Conservation (phyloP, 768 basidiomycete genomes). For the Hypholoma sublateritium region DNA sequence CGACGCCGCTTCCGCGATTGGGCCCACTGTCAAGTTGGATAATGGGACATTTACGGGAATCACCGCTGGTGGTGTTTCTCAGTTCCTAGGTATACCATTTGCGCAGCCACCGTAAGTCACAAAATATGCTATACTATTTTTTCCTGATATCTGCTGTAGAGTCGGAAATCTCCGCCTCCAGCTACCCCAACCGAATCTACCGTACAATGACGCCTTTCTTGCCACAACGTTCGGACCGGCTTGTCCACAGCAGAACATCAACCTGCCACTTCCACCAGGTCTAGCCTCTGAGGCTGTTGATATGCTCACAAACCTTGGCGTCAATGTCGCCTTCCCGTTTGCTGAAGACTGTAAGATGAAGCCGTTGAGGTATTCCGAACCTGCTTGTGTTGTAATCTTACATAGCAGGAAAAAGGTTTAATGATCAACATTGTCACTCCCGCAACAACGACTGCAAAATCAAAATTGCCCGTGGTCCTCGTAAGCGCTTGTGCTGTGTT, state of each 20-base stretch:
- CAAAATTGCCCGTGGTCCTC: constrained; percentile 50
- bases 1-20: constrained; percentile 9
- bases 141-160: constrained; percentile 13
- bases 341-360: constrained; percentile 43
- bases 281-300: constrained; percentile 31
- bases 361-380: background rate
- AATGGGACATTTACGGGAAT: constrained; percentile 41
- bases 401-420: constrained; percentile 34
- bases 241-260: constrained; percentile 43
- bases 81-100: constrained; percentile 53
- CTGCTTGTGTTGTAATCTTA: background rate
- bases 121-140: background rate
- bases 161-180: constrained; percentile 37
- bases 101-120: constrained; percentile 41
- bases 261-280: constrained; percentile 31
- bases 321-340: constrained; percentile 25
- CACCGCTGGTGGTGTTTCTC: constrained; percentile 27
- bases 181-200: constrained; percentile 34
- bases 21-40: constrained; percentile 39
- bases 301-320: constrained; percentile 27
- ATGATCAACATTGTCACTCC: constrained; percentile 53
- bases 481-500: constrained; percentile 29
- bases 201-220: constrained; percentile 33
- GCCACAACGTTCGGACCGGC: constrained; percentile 39
- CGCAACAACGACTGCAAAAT: constrained; percentile 31